Evolutionary conservation across 371 early-diverging fungal genomes (phyloP).

Genomic region (Apophysomyces elegans): DNA sequence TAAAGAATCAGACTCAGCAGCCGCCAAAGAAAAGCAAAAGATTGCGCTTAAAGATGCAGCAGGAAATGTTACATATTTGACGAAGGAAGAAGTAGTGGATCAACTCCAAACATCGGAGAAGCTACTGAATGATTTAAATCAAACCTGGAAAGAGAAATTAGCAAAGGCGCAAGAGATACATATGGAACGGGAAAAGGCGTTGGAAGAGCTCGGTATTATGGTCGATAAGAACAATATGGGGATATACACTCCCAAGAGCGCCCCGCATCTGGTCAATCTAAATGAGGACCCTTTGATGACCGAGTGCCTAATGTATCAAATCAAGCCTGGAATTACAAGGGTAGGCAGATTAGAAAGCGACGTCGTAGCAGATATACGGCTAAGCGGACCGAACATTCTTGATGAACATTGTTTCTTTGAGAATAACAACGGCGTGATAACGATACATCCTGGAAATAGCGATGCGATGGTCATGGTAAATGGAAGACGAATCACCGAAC

Average conservation of each 20-base stretch:
- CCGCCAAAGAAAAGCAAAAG: not conserved
- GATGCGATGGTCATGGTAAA: slow-evolving; percentile 74
- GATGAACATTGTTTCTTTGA: slow-evolving; percentile 83
- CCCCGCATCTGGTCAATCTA: slow-evolving; percentile 86
- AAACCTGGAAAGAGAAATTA: slow-evolving; percentile 70
- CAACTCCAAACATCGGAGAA: slow-evolving; percentile 46
- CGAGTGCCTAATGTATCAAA: slow-evolving; percentile 85
- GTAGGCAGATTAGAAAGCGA: slow-evolving; percentile 68
- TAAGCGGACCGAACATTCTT: slow-evolving; percentile 69
- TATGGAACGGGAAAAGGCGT: slow-evolving; percentile 68
- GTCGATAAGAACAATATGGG: slow-evolving; percentile 76
- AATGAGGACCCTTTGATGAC: slow-evolving; percentile 90
- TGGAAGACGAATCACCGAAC: slow-evolving; percentile 62
- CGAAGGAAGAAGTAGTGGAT: slow-evolving; percentile 67
- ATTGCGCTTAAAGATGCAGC: slow-evolving; percentile 43
- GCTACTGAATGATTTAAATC: slow-evolving; percentile 36
- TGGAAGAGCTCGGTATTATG: slow-evolving; percentile 83
- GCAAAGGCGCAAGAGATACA: slow-evolving; percentile 75
- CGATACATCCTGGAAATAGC: slow-evolving; percentile 57
- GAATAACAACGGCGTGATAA: slow-evolving; percentile 58
- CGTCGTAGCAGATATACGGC: slow-evolving; percentile 64
- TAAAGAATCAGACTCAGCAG: slow-evolving; percentile 18
- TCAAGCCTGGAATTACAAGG: slow-evolving; percentile 74
- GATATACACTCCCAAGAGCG: slow-evolving; percentile 76
- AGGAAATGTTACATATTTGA: slow-evolving; percentile 36